phyloP scores from a whole-genome alignment of 78 protist species.

The Polysphondylium violaceum region DNA sequence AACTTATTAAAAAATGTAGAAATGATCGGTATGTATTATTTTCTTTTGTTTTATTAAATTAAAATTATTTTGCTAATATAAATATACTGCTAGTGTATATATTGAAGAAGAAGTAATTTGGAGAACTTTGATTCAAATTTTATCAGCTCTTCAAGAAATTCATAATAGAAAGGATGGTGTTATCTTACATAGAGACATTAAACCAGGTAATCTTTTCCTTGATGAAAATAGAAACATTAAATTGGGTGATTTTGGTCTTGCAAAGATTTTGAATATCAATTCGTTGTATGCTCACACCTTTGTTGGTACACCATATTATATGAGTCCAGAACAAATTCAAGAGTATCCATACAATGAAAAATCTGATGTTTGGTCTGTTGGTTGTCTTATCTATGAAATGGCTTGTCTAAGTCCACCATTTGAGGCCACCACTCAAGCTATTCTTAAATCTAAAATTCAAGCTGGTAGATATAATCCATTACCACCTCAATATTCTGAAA shows the following conservation, averaged over 20 bases:
- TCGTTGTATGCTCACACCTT: conserved; percentile 86
- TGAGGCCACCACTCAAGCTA: conserved; percentile 78
- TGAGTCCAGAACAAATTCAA: conserved; percentile 91
- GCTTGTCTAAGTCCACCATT: conserved; percentile 87
- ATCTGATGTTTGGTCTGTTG: conserved; percentile 94
- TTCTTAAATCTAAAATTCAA: conserved; percentile 78
- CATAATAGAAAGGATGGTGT: conserved; percentile 62
- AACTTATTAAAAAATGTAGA: conserved; percentile 71
- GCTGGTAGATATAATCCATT: conserved; percentile 61
- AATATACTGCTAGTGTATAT: not conserved
- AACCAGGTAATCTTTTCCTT: conserved; percentile 92
- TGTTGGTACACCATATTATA: conserved; percentile 95
- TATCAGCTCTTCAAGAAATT: conserved; percentile 87
- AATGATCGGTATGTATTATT: conserved; percentile 24
- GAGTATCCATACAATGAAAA: conserved; percentile 86
- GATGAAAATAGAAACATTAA: conserved; percentile 82
- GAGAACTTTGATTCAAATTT: conserved; percentile 86
- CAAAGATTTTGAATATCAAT: conserved; percentile 83
- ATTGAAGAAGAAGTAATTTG: conserved; percentile 89
- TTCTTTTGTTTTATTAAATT: not conserved
- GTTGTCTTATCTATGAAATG: conserved; percentile 89
- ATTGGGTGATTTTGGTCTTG: conserved; percentile 97
- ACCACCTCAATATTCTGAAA: conserved; percentile 41
- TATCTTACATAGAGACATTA: conserved; percentile 95
- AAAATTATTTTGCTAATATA: not conserved